These are phyloP conservation scores for Penicillium sp. DNA, from an alignment of 2,329 filamentous ascomycete genomes.

Conservation along the genomic window DNA sequence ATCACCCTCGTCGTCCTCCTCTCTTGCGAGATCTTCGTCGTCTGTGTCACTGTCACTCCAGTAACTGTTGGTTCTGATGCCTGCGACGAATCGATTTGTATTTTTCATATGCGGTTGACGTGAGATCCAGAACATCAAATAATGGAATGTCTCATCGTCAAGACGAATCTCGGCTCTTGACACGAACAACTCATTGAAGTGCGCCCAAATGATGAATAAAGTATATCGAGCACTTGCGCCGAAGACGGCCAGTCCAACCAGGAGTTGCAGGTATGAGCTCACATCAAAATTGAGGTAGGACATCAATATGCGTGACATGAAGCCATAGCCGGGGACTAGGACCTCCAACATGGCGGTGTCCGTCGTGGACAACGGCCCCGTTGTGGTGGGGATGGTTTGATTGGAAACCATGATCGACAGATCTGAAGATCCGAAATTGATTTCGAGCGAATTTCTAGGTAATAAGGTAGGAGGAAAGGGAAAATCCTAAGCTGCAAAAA, in stretches of 20 bases:
- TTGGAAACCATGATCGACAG: constrained; percentile 19
- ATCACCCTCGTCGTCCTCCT: constrained; percentile 32
- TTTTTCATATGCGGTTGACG: constrained; percentile 59
- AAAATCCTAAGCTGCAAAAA: not conserved
- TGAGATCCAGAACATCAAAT: constrained; percentile 68
- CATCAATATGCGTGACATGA: constrained; percentile 54
- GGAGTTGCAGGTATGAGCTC: constrained; percentile 59
- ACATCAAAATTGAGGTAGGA: constrained; percentile 62
- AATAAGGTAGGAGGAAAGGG: not conserved
- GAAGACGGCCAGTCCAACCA: constrained; percentile 52
- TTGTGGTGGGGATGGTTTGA: constrained; percentile 12
- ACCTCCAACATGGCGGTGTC: constrained; percentile 52
- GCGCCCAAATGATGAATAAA: constrained; percentile 47
- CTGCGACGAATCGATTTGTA: constrained; percentile 63
- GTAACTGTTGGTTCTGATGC: constrained; percentile 54
- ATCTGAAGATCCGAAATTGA: not conserved
- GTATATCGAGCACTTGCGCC: constrained; percentile 56
- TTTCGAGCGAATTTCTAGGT: not conserved
- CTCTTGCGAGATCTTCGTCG: constrained; percentile 18
- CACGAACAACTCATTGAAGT: constrained; percentile 58
- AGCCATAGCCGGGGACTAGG: constrained; percentile 65
- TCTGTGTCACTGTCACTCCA: constrained; percentile 23
- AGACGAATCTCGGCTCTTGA: constrained; percentile 64
- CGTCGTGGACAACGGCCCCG: constrained; percentile 13
- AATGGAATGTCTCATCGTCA: constrained; percentile 71